These are phyloP conservation scores for Chondrus crispus DNA, from an alignment of 23 red algal genomes.

Conservation along the genomic window DNA sequence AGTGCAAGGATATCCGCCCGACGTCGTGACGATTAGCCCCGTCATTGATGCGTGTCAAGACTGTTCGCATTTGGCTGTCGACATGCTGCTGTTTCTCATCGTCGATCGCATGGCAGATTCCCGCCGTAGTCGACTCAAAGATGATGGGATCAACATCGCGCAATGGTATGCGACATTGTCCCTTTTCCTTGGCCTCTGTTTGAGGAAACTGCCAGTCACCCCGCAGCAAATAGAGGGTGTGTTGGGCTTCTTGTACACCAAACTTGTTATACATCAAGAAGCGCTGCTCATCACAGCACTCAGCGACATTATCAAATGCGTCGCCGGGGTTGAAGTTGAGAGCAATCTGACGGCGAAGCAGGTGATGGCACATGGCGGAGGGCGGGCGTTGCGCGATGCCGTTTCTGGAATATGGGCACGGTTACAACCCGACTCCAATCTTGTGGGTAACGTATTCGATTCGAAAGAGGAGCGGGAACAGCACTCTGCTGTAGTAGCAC, in stretches of 20 bases:
- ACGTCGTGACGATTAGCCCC: constrained; percentile 29
- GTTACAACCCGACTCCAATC: background rate
- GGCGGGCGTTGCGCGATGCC: background rate
- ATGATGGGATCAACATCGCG: constrained; percentile 45
- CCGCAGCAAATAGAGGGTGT: constrained; percentile 47
- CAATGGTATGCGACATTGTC: constrained; percentile 62
- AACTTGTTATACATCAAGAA: constrained; percentile 27
- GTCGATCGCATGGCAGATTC: constrained; percentile 47
- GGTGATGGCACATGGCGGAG: constrained; percentile 32
- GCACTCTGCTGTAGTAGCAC: background rate
- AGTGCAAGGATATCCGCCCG: constrained; percentile 50
- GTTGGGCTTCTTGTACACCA: constrained; percentile 26
- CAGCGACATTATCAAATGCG: constrained; percentile 59
- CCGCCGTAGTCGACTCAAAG: constrained; percentile 34
- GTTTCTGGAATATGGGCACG: constrained; percentile 2
- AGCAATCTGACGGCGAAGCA: constrained; percentile 34
- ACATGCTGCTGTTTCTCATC: constrained; percentile 45
- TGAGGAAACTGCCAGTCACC: constrained; percentile 12
- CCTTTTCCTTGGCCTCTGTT: constrained; percentile 30
- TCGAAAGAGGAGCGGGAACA: constrained; percentile 25
- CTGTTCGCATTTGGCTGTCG: constrained; percentile 14
- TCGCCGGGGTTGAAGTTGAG: constrained; percentile 33
- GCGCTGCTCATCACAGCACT: constrained; percentile 27
- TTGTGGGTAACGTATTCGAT: constrained; percentile 20
- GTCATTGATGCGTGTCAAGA: constrained; percentile 38